Conservation (phyloP, 352 stramenopile genomes). For the Globisporangium barbulae region DNA sequence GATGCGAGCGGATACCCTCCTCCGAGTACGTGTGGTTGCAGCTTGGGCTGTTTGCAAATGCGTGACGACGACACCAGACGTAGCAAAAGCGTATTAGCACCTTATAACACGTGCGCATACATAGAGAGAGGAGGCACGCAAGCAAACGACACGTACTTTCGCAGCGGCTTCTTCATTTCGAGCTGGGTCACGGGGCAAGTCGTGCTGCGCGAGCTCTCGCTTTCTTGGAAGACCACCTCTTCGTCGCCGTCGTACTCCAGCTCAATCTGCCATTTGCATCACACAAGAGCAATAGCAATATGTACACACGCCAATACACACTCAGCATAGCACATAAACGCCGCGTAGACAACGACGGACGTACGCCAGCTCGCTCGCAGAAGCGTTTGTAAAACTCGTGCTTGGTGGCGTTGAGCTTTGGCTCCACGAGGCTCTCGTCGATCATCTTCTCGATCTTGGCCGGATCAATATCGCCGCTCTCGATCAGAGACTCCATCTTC, state of each 20-base stretch:
- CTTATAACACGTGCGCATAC: neutral
- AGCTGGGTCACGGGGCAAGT: conserved; percentile 81
- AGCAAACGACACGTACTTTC: conserved; percentile 44
- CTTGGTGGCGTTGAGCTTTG: conserved; percentile 52
- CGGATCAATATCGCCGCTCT: conserved; percentile 45
- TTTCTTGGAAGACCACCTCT: conserved; percentile 80
- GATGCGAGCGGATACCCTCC: conserved; percentile 65
- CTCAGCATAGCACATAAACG: neutral
- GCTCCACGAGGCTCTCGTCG: conserved; percentile 41
- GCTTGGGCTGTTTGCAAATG: conserved; percentile 35
- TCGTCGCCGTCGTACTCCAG: conserved; percentile 62
- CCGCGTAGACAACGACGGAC: neutral
- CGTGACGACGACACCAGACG: neutral
- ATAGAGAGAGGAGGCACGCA: neutral
- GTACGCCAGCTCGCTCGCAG: conserved; percentile 66
- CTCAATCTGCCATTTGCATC: conserved; percentile 49
- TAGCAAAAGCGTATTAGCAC: neutral
- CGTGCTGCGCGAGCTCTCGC: conserved; percentile 66
- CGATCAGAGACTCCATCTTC: conserved; percentile 49
- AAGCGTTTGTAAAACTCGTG: conserved; percentile 83
- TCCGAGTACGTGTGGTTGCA: conserved; percentile 84
- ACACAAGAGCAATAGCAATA: neutral
- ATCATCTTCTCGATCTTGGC: conserved; percentile 64
- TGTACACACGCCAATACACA: neutral
- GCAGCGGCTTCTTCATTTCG: conserved; percentile 71